Base-by-base conservation (phyloP, 352 stramenopile genomes). In the Phytophthora tubulina region DNA sequence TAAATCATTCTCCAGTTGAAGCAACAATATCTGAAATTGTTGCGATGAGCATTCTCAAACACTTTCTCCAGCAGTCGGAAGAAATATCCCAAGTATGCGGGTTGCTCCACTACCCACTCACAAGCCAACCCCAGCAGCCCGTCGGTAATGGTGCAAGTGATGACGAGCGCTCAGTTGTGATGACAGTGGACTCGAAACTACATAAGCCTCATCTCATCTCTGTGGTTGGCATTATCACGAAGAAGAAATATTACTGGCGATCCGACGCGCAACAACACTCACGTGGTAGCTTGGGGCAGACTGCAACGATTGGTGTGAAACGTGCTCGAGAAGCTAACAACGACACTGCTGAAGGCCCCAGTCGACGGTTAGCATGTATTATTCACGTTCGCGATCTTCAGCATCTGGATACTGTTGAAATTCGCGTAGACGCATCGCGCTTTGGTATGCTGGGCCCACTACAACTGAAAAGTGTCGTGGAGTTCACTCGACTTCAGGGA, bases 401-500 rank as follows among this genome's bases (percentile, higher is more conserved):
- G 1, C 75, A 75, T 44, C 38, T 85, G 2, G 80, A 93, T 58
- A 71, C 68, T 21, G 67, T 93, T 9, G 73, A 82, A 8, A 66
- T 94, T 52, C 78, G 70, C 13, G 60, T 91, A 6, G 79, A 93
- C 60, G 59, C 63, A 2, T 78, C 76, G 3, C 71, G 57, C 7
- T 91, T 91, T 67, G 76, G 82, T 35, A 45, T 74, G 1, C 62
- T 79, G 7, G 75, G 62, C 6, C 42, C 46, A 3, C 48, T 92
- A 15, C 73, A 81, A 36, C 27, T 60, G n/a, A 51, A 75, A 45
- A 49, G 17, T 27, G 36, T 91, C 3, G 81, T 92, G 4, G 80
- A 91, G 42, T 73, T 93, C 15, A 79, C 73, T n/a, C 82, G 75
- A 30, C 63, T 93, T 5, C 76, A 91, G 49, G 79, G 76, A 3